Conservation (phyloP, 768 basidiomycete genomes). For the Exsudoporus frostii region DNA sequence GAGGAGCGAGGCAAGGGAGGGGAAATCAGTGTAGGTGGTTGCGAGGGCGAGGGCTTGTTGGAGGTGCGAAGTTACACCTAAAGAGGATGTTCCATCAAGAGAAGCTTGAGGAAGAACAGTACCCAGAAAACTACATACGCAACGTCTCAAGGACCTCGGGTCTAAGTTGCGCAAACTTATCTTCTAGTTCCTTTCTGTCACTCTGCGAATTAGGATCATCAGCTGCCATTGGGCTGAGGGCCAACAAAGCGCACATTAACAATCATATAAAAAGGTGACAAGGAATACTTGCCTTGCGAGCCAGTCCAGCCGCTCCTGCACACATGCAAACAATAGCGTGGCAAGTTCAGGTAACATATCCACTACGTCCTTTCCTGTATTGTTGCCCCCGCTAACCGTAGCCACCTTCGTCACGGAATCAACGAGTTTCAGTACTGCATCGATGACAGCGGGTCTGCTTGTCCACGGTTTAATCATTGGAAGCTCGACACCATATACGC, state of each 20-base stretch:
- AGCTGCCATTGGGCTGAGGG: conserved; percentile 42
- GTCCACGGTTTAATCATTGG: conserved; percentile 84
- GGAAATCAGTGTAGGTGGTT: conserved; percentile 84
- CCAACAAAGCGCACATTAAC: background rate
- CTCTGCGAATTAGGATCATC: conserved; percentile 49
- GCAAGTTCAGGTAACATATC: conserved; percentile 66
- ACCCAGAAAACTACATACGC: conserved; percentile 47
- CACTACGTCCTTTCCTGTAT: conserved; percentile 36
- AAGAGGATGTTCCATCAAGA: background rate
- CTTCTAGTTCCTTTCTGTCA: conserved; percentile 57
- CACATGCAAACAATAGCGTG: conserved; percentile 56
- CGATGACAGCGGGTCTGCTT: conserved; percentile 63
- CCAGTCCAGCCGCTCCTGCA: conserved; percentile 70
- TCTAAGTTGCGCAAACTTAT: conserved; percentile 66
- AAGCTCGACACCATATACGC: conserved; percentile 73
- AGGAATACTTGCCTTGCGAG: conserved; percentile 47
- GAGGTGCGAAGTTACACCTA: conserved; percentile 66
- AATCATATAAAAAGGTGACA: background rate
- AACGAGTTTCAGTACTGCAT: conserved; percentile 70
- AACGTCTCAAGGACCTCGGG: conserved; percentile 79
- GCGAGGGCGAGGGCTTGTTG: conserved; percentile 77
- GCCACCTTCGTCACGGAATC: conserved; percentile 47
- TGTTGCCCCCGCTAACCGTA: conserved; percentile 9
- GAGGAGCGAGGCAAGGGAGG: conserved; percentile 80
- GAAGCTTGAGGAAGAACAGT: background rate